These are phyloP conservation scores for Pythium myriotylum DNA, from an alignment of 352 stramenopile species.

Conservation along the genomic window DNA sequence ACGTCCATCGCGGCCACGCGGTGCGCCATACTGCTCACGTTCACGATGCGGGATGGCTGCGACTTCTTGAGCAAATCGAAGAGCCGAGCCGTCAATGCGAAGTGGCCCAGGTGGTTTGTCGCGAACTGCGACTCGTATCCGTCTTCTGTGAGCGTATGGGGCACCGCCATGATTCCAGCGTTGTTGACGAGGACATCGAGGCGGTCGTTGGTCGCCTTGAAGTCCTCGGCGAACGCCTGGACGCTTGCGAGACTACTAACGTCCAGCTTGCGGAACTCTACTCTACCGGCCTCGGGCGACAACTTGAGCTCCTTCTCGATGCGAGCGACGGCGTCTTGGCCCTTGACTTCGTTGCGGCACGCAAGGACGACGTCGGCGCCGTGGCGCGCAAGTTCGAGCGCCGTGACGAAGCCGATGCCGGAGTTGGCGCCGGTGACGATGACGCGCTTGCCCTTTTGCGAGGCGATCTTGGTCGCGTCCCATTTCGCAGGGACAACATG, in stretches of 20 bases:
- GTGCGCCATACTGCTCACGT: conserved; percentile 50
- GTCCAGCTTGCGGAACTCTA: conserved; percentile 28
- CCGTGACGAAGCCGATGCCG: conserved; percentile 76
- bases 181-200: conserved; percentile 29
- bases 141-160: not conserved
- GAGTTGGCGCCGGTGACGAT: conserved; percentile 85
- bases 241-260: conserved; percentile 25
- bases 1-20: conserved; percentile 33
- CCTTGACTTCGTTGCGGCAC: conserved; percentile 45
- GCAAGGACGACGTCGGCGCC: conserved; percentile 62
- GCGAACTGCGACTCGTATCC: conserved; percentile 4
- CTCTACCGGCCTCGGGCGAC: conserved; percentile 16
- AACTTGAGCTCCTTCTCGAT: conserved; percentile 37
- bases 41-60: conserved; percentile 27
- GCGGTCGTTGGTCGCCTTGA: conserved; percentile 14
- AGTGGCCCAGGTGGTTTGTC: conserved; percentile 22
- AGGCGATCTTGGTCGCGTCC: conserved; percentile 12
- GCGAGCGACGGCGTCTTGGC: conserved; percentile 35
- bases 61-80: conserved; percentile 26
- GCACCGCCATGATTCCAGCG: conserved; percentile 5
- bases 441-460: conserved; percentile 50
- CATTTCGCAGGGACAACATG: conserved; percentile 9
- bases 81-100: conserved; percentile 29
- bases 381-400: conserved; percentile 55
- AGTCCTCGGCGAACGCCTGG: conserved; percentile 21